Evolutionary conservation across 148 eudicot species (phyloP).

Genomic region (Camellia lanceoleosa): DNA sequence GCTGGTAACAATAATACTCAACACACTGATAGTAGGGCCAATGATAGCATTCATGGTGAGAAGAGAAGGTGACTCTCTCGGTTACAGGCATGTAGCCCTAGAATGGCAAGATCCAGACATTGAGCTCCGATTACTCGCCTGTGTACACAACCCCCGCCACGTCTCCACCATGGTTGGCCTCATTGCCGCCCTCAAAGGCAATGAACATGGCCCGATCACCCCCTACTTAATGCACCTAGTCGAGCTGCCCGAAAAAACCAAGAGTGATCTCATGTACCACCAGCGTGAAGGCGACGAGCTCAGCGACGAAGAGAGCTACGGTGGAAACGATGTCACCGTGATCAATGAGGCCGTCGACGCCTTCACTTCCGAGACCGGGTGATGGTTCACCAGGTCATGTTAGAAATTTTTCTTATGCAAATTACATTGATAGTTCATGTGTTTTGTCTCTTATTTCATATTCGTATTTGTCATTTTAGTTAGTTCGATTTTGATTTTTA

Average conservation of each 20-base stretch:
- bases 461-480: not conserved
- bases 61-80: conserved; percentile 44
- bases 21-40: conserved; percentile 65
- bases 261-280: conserved; percentile 55
- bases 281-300: conserved; percentile 81
- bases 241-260: conserved; percentile 71
- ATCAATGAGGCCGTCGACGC: conserved; percentile 67
- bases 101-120: conserved; percentile 65
- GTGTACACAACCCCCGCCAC: conserved; percentile 80
- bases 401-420: not conserved
- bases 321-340: conserved; percentile 79
- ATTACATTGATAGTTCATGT: too few relatives aligned
- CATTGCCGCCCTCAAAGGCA: conserved; percentile 64
- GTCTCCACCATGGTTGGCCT: conserved; percentile 69
- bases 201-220: conserved; percentile 55
- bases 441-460: too few relatives aligned
- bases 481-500: not conserved
- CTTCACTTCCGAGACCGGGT: conserved; percentile 57
- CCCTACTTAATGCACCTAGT: conserved; percentile 77
- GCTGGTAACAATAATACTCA: conserved; percentile 49
- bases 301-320: conserved; percentile 83
- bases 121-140: conserved; percentile 67
- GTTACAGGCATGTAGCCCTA: conserved; percentile 50
- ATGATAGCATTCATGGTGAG: conserved; percentile 48
- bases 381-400: conserved; percentile 41